Evolutionary conservation across 2,329 filamentous ascomycete genomes (phyloP).

Genomic region (Apiospora marii): DNA sequence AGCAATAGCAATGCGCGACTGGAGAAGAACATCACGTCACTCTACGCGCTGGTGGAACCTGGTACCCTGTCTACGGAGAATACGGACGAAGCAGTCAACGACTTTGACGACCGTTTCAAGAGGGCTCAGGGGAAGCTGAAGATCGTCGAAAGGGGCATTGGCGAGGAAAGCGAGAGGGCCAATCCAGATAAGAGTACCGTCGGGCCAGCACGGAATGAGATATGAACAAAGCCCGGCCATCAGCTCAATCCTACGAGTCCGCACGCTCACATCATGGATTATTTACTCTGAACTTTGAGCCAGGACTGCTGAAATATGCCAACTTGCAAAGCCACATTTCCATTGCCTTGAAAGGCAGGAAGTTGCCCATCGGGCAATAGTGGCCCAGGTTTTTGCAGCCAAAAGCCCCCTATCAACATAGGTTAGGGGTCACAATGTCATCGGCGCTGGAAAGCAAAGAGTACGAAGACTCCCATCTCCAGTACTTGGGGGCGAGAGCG

Average conservation of each 20-base stretch:
- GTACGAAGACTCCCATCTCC: background rate
- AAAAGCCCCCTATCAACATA: background rate
- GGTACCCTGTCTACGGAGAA: conserved; percentile 82
- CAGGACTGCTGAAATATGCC: background rate
- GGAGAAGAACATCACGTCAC: conserved; percentile 75
- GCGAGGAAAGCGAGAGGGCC: conserved; percentile 36
- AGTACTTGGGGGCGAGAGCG: too few species aligned
- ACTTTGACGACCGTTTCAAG: conserved; percentile 87
- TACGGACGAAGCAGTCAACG: conserved; percentile 85
- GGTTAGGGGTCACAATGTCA: background rate
- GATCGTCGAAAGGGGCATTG: conserved; percentile 77
- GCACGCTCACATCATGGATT: background rate
- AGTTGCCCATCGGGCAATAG: background rate
- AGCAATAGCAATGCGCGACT: conserved; percentile 67
- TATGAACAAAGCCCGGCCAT: conserved; percentile 16
- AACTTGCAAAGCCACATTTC: background rate
- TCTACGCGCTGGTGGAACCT: conserved; percentile 82
- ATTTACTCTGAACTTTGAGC: background rate
- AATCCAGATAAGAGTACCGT: background rate
- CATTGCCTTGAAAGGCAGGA: background rate
- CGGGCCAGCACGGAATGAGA: conserved; percentile 27
- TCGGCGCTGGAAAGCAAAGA: background rate
- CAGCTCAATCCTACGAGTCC: background rate
- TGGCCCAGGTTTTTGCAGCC: background rate
- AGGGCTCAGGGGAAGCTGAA: conserved; percentile 84